Evolutionary conservation across 2,329 filamentous ascomycete species (phyloP).

Genomic region (Venturia effusa): DNA sequence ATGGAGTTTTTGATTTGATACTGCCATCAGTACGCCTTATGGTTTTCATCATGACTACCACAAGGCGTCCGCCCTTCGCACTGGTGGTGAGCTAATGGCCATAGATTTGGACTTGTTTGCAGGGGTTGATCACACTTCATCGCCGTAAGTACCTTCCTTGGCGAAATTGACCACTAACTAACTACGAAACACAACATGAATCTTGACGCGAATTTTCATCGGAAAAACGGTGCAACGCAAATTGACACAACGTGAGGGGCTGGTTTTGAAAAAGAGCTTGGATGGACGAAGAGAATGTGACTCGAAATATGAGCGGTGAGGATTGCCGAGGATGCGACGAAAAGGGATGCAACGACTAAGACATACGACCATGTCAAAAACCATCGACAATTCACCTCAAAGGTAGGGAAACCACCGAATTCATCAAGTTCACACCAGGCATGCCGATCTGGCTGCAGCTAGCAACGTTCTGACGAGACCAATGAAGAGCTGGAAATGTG

Average conservation of each 20-base stretch:
- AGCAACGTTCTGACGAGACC: background rate
- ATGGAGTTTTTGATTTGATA: background rate
- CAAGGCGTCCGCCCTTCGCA: background rate
- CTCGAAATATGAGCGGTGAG: background rate
- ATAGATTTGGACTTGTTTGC: background rate
- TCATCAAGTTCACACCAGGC: background rate
- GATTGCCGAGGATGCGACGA: background rate
- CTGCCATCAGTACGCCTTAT: background rate
- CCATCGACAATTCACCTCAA: background rate
- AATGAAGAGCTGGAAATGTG: background rate
- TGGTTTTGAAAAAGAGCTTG: background rate
- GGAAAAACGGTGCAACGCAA: background rate
- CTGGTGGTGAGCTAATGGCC: background rate
- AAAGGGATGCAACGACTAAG: background rate
- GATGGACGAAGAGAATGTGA: background rate
- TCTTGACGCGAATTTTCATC: background rate
- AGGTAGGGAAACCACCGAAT: background rate
- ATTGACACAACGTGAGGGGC: background rate
- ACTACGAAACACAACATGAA: background rate
- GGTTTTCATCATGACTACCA: background rate
- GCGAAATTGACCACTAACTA: background rate
- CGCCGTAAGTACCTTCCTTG: background rate
- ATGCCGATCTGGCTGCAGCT: background rate
- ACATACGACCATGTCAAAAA: background rate
- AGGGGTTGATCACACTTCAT: background rate